A percentile compares a stretch with the other conserved stretches of the same genome.
Conservation (phyloP, 2,329 filamentous ascomycete genomes). For the Rutstroemia sydowiana region DNA sequence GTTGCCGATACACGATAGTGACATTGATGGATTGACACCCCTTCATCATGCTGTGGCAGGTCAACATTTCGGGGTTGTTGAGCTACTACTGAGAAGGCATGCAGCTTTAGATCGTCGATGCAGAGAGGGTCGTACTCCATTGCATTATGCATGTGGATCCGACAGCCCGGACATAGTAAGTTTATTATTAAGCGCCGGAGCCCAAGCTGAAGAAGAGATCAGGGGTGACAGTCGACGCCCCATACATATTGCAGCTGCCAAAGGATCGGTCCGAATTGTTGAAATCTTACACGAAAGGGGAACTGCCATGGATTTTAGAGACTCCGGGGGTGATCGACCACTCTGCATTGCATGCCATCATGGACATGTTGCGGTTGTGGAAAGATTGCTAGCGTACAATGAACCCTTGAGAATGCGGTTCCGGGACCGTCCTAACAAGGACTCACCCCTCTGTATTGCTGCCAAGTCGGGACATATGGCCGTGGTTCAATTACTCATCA, state of each 20-base stretch:
- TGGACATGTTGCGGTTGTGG: conserved; percentile 10
- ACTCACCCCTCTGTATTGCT: conserved; percentile 10
- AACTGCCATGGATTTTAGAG: neutral
- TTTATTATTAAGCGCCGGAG: conserved; percentile 8
- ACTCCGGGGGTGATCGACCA: conserved; percentile 1
- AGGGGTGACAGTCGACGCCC: conserved; percentile 3
- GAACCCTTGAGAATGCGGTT: conserved; percentile 4
- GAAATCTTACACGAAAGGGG: neutral
- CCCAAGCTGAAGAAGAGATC: conserved; percentile 2
- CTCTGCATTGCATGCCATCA: conserved; percentile 8
- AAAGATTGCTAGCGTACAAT: conserved; percentile 4
- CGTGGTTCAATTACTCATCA: conserved; percentile 9
- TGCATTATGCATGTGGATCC: conserved; percentile 11
- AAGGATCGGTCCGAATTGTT: neutral
- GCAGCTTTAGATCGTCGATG: neutral
- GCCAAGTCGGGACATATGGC: conserved; percentile 7
- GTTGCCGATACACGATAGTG: neutral
- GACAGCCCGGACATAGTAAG: conserved; percentile 8
- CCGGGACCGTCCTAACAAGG: neutral
- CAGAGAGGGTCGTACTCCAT: conserved; percentile 7
- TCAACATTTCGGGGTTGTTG: neutral
- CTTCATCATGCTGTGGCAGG: conserved; percentile 8
- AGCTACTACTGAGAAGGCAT: conserved; percentile 6
- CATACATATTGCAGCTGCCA: conserved; percentile 10
- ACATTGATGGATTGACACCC: conserved; percentile 6